A percentile compares a stretch with the other conserved stretches of the same genome.
Conservation (phyloP, 345 rosid genomes). For the Pseudoturritis turrita region DNA sequence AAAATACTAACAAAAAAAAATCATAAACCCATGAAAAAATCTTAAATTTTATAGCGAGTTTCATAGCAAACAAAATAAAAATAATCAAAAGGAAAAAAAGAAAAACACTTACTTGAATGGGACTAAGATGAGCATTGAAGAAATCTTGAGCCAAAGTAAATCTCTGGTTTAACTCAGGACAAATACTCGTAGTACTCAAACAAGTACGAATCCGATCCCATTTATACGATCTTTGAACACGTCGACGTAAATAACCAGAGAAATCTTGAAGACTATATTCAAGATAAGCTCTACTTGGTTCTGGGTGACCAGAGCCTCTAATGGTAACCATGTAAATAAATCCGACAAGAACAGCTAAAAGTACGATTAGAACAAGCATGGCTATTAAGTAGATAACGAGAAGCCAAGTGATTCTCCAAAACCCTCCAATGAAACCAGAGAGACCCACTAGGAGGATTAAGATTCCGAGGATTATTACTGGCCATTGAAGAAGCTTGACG, state of each 20-base stretch:
- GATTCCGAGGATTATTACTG: slow-evolving; percentile 73
- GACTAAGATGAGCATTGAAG: slow-evolving; percentile 71
- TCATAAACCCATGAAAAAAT: not conserved
- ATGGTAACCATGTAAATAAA: slow-evolving; percentile 74
- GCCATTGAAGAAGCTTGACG: slow-evolving; percentile 86
- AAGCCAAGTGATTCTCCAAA: slow-evolving; percentile 83
- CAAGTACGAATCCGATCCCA: slow-evolving; percentile 78
- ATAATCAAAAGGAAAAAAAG: not conserved
- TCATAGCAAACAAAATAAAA: not conserved
- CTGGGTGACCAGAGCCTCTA: slow-evolving; percentile 73
- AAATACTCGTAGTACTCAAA: slow-evolving; percentile 57
- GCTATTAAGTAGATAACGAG: slow-evolving; percentile 64
- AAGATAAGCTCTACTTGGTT: slow-evolving; percentile 67
- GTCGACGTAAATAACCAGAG: slow-evolving; percentile 67
- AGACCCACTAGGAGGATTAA: slow-evolving; percentile 61
- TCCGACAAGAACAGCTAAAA: slow-evolving; percentile 58
- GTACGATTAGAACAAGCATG: slow-evolving; percentile 69
- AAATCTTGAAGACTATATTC: slow-evolving; percentile 77
- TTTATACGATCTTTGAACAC: slow-evolving; percentile 66
- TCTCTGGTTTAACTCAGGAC: slow-evolving; percentile 75
- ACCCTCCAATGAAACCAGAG: slow-evolving; percentile 77
- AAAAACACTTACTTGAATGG: slow-evolving; percentile 56
- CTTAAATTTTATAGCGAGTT: not conserved
- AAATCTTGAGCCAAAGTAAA: slow-evolving; percentile 79
- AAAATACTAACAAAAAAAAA: not conserved